These are phyloP conservation scores for Tricholoma bakamatsutake DNA, from an alignment of 768 basidiomycete species.

Conservation along the genomic window DNA sequence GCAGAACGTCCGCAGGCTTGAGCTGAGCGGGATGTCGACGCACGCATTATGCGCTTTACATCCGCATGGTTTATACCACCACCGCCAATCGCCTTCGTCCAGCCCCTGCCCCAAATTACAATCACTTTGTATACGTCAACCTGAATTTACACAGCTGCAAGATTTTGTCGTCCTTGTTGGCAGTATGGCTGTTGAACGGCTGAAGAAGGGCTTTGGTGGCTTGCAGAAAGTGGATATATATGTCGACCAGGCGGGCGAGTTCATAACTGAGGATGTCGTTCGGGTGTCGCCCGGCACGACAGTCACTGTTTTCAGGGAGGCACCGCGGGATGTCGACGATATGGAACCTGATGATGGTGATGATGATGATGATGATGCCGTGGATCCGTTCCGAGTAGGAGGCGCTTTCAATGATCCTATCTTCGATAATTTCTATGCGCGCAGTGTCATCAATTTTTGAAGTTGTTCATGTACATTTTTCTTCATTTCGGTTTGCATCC, in stretches of 20 bases:
- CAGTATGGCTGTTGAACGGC: constrained; percentile 19
- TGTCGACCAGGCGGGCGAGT: constrained; percentile 18
- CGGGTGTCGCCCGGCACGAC: constrained; percentile 10
- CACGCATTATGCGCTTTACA: constrained; percentile 26
- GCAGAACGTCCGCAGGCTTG: constrained; percentile 24
- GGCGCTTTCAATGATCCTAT: constrained; percentile 25
- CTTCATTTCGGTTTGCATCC: too few species aligned
- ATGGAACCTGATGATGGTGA: constrained; percentile 14
- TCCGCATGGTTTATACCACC: constrained; percentile 9
- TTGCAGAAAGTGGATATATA: constrained; percentile 27
- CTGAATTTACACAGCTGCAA: constrained; percentile 15
- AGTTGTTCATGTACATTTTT: too few species aligned
- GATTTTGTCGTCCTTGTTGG: constrained; percentile 24
- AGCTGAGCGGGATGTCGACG: constrained; percentile 30
- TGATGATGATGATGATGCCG: constrained; percentile 1
- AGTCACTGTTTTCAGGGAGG: constrained; percentile 19
- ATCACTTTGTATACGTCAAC: constrained; percentile 24
- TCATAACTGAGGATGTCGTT: constrained; percentile 7
- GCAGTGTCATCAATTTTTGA: neutral
- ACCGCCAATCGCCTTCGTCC: constrained; percentile 1
- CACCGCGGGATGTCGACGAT: constrained; percentile 16
- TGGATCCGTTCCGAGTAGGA: constrained; percentile 18
- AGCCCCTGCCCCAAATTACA: constrained; percentile 30
- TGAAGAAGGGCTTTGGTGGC: constrained; percentile 16
- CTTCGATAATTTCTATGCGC: constrained; percentile 22